Percentiles rank a stretch among this genome's conserved stretches.
phyloP scores from a whole-genome alignment of 208 protist genomes.

The Acanthamoeba healyi region DNA sequence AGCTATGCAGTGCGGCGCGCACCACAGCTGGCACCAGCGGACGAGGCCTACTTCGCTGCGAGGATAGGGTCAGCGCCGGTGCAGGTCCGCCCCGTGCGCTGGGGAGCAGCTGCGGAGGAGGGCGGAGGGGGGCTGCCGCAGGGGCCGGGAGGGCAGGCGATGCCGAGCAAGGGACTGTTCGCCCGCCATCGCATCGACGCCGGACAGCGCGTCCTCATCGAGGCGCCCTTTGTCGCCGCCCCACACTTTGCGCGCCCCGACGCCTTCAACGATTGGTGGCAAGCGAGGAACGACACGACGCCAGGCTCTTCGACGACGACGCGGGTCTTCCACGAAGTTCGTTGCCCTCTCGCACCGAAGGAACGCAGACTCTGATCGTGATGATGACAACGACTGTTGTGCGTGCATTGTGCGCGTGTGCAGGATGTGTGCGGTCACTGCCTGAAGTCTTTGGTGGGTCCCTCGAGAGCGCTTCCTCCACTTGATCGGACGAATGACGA shows the following conservation, averaged over 20 bases:
- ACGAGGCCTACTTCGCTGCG: constrained; percentile 32
- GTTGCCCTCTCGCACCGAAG: neutral
- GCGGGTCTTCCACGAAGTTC: neutral
- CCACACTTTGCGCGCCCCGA: constrained; percentile 15
- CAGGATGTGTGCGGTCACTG: constrained; percentile 18
- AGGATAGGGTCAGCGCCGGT: neutral
- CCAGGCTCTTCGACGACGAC: neutral
- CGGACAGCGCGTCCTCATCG: neutral
- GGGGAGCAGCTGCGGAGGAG: neutral
- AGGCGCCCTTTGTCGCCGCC: constrained; percentile 23
- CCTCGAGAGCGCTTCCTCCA: neutral
- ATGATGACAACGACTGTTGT: too few relatives aligned
- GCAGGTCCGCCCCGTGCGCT: neutral
- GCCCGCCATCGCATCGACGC: neutral
- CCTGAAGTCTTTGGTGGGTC: constrained; percentile 14
- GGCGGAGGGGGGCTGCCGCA: neutral
- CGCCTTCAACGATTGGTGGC: neutral
- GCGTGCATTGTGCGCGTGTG: neutral
- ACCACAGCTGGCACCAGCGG: neutral
- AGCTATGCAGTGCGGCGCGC: too few relatives aligned
- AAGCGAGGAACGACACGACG: neutral
- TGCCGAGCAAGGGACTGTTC: neutral
- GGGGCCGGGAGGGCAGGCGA: neutral
- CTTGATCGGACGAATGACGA: neutral
- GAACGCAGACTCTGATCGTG: too few relatives aligned